Evolutionary conservation across 495 filamentous ascomycete species (phyloP).

Genomic region (Neurospora tetrasperma): DNA sequence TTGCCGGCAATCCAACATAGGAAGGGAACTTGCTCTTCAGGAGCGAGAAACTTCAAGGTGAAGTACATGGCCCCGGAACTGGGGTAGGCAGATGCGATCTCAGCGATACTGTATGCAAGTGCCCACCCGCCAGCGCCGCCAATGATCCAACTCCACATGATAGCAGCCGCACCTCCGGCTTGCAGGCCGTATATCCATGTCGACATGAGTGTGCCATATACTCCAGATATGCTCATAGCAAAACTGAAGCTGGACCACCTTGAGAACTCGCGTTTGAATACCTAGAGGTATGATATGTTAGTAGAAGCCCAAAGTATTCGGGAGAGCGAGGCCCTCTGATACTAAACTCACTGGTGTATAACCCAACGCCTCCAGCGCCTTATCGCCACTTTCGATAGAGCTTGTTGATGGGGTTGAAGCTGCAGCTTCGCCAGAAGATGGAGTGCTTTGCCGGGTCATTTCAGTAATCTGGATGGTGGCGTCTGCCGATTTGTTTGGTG

Average conservation of each 20-base stretch:
- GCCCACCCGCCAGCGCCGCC: conserved; percentile 54
- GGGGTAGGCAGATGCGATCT: conserved; percentile 49
- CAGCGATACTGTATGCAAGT: conserved; percentile 48
- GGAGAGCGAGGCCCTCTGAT: not conserved
- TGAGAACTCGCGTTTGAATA: conserved; percentile 56
- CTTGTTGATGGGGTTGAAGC: not conserved
- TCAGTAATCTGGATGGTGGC: not conserved
- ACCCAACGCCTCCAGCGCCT: conserved; percentile 23
- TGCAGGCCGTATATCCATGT: conserved; percentile 51
- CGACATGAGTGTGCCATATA: conserved; percentile 51
- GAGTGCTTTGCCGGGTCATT: not conserved
- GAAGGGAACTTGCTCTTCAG: conserved; percentile 31
- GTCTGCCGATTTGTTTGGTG: not conserved
- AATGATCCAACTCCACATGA: conserved; percentile 57
- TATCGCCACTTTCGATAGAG: conserved; percentile 19
- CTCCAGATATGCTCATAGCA: conserved; percentile 50
- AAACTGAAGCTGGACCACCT: conserved; percentile 54
- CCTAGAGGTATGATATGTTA: conserved; percentile 16
- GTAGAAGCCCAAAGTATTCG: not conserved
- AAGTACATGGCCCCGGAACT: conserved; percentile 47
- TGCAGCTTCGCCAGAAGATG: not conserved
- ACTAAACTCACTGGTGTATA: conserved; percentile 19
- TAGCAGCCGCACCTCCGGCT: conserved; percentile 49
- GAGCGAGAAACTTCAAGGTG: conserved; percentile 35
- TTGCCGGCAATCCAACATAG: conserved; percentile 37